Conservation (phyloP, 192 early-diverging fungal genomes). For the Phlyctochytrium arcticum region DNA sequence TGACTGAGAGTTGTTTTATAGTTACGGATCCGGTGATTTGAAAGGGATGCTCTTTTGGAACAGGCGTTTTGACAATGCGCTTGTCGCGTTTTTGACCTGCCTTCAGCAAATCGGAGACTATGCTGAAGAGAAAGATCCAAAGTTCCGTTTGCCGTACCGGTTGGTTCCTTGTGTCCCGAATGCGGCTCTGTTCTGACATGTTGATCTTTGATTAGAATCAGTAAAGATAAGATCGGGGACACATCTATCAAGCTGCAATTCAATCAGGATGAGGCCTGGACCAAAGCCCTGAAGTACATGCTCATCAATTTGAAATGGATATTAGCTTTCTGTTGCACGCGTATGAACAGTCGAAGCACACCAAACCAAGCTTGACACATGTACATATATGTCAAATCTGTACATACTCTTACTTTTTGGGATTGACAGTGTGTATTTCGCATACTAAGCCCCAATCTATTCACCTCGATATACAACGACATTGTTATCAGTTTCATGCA, state of each 20-base stretch:
- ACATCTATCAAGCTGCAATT: constrained; percentile 80
- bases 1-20: constrained; percentile 14
- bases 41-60: constrained; percentile 78
- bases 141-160: constrained; percentile 80
- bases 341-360: background rate
- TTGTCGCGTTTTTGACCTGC: constrained; percentile 87
- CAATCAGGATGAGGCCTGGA: constrained; percentile 90
- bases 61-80: constrained; percentile 79
- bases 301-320: constrained; percentile 89
- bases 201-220: constrained; percentile 49
- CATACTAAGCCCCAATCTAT: constrained; percentile 2
- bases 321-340: constrained; percentile 60
- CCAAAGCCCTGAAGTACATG: constrained; percentile 81
- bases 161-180: constrained; percentile 20
- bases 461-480: constrained; percentile 67
- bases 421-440: no score
- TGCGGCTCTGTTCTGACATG: background rate
- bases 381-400: no score
- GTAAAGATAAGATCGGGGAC: constrained; percentile 85
- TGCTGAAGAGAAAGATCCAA: constrained; percentile 66
- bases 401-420: no score
- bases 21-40: constrained; percentile 81
- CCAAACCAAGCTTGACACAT: no score
- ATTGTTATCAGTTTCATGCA: constrained; percentile 71
- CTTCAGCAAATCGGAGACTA: constrained; percentile 83